Conservation (phyloP, 352 stramenopile genomes). For the Globisporangium nagaii region DNA sequence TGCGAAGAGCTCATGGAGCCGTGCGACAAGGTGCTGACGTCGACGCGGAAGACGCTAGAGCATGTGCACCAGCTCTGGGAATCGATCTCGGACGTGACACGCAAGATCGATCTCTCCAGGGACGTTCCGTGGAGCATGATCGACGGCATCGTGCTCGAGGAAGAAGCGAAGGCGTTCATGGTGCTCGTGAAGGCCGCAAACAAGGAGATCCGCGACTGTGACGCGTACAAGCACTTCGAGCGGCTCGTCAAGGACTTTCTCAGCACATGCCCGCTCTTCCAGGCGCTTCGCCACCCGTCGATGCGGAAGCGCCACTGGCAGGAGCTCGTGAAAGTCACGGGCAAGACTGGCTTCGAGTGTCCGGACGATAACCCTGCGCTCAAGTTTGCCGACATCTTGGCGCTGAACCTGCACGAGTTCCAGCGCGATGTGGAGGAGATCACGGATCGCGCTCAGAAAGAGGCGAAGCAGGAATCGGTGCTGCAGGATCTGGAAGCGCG, state of each 20-base stretch:
- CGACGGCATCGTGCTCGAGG: slow-evolving; percentile 89
- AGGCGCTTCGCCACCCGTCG: slow-evolving; percentile 67
- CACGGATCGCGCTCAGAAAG: slow-evolving; percentile 87
- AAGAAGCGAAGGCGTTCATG: slow-evolving; percentile 88
- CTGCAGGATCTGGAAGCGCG: slow-evolving; percentile 74
- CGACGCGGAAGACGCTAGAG: slow-evolving; percentile 74
- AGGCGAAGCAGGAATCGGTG: slow-evolving; percentile 86
- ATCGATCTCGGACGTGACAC: slow-evolving; percentile 79
- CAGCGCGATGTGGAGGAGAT: slow-evolving; percentile 88
- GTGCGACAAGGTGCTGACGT: slow-evolving; percentile 57
- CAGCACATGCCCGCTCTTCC: slow-evolving; percentile 72
- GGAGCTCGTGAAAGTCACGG: slow-evolving; percentile 54
- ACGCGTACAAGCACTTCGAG: slow-evolving; percentile 89
- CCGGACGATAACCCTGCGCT: slow-evolving; percentile 61
- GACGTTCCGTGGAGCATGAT: slow-evolving; percentile 91
- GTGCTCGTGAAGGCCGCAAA: slow-evolving; percentile 85
- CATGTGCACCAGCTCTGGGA: slow-evolving; percentile 84
- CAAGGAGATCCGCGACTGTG: slow-evolving; percentile 88
- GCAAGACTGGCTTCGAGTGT: slow-evolving; percentile 43
- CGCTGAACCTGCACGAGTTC: slow-evolving; percentile 72
- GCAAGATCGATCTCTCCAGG: slow-evolving; percentile 86
- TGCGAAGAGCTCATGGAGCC: slow-evolving; percentile 87
- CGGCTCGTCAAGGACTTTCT: slow-evolving; percentile 70
- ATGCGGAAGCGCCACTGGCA: slow-evolving; percentile 74
- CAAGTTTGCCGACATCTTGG: slow-evolving; percentile 79